phyloP scores from a whole-genome alignment of 179 eudicot species.

The Nepenthes alata region DNA sequence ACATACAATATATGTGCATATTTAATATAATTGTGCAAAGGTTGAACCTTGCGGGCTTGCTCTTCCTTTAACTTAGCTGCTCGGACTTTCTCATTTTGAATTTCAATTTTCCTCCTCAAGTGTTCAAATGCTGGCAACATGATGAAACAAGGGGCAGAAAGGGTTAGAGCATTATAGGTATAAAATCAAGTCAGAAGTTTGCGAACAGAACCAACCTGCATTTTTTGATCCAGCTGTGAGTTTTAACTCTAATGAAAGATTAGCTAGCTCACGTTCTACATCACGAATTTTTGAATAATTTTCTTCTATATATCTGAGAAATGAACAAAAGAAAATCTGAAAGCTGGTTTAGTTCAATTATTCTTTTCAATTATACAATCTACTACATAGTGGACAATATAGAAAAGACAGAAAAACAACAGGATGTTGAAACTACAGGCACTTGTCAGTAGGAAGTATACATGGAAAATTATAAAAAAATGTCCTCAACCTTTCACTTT shows the following conservation, averaged over 20 bases:
- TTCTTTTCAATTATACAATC: background rate
- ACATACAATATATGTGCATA: no score
- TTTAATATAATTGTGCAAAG: background rate
- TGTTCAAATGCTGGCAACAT: slow-evolving; percentile 70
- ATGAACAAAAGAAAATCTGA: slow-evolving; percentile 1
- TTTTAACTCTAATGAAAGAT: slow-evolving; percentile 74
- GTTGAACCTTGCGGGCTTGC: slow-evolving; percentile 55
- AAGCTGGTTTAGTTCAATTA: background rate
- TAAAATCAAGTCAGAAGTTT: background rate
- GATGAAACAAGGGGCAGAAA: background rate
- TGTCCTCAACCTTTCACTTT: no score
- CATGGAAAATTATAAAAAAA: no score
- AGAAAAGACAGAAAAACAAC: no score
- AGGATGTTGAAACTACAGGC: no score
- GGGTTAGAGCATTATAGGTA: background rate
- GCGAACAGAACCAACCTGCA: slow-evolving; percentile 43
- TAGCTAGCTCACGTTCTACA: slow-evolving; percentile 77
- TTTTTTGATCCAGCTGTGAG: slow-evolving; percentile 94
- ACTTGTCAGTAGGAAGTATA: no score
- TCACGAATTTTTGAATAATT: slow-evolving; percentile 91
- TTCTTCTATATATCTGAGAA: slow-evolving; percentile 73
- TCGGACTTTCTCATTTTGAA: slow-evolving; percentile 68
- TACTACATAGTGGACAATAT: no score
- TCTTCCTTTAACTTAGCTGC: slow-evolving; percentile 79
- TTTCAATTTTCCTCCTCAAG: slow-evolving; percentile 89